Base-by-base conservation (phyloP, 225 moss, liverwort and hornwort species). In the Bryum argenteum region DNA sequence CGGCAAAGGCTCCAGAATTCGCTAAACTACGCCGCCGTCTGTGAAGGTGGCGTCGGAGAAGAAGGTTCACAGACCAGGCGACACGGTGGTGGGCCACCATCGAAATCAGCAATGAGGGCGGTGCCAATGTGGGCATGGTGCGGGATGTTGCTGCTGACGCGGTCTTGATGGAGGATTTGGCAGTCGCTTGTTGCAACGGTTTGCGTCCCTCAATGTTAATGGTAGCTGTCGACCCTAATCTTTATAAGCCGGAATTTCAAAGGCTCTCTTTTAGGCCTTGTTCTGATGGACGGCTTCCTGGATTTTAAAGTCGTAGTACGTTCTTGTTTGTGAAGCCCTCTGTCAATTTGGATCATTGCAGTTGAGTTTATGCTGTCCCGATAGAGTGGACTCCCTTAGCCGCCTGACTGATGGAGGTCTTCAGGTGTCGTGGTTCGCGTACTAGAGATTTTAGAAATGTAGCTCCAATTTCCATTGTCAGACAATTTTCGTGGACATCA, bases 161-260 rank as follows among this genome's bases (percentile, higher is more conserved):
- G 12, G 91, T 98, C 52, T 73, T 94, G 85, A 91, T 98, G 91
- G 94, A 94, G 82, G 90, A 90, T 87, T 81, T 98, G 52, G 76
- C 81, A 71, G 88, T 90, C 43, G 87, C 91, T 56, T 96, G 91
- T 78, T 87, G 82, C 78, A 93, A 81, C 82, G 83, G 77, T 63
- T 76, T 28, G 28, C 28, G 28, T 2, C 28, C 90, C 74, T 85
- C 96, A 53, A 91, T 93, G 89, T 96, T 91, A 66, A 87, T 83
- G 40, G 78, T 91, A 79, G 74, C 88, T 84, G 83, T 77, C 61
- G 89, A 84, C 74, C 75, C 84, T 76, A 73, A 65, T 71, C 61
- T 80, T 47, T 91, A 82, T 78, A 80, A 72, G 63, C 78, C 76
- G 37, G 91, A 84, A 63, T 78, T 78, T 58, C 81, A 80, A 66